These are phyloP conservation scores for Saccharomycopsis microspora DNA, from an alignment of 805 yeast genomes.

Conservation along the genomic window DNA sequence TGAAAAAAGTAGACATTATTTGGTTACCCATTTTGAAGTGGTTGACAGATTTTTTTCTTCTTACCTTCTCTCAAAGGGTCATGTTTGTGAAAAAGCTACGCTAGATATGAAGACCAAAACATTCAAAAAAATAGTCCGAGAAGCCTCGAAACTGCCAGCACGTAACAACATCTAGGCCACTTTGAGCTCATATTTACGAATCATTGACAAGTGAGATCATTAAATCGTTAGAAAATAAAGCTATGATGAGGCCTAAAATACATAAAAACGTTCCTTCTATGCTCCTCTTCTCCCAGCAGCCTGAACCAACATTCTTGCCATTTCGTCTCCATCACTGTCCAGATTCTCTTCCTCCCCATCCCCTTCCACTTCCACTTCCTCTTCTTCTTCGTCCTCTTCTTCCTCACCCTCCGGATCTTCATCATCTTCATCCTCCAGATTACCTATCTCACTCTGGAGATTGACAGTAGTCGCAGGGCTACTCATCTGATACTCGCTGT, in stretches of 20 bases:
- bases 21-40: neutral
- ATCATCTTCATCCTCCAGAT: slow-evolving; percentile 16
- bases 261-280: neutral
- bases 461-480: neutral
- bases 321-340: slow-evolving; percentile 6
- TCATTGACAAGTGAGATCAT: too few species aligned
- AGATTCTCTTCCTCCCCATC: slow-evolving; percentile 1
- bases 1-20: neutral
- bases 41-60: neutral
- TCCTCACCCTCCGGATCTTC: slow-evolving; percentile 1
- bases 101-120: neutral
- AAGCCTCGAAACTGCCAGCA: neutral
- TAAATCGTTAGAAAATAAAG: too few species aligned
- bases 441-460: slow-evolving; percentile 15
- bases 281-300: neutral
- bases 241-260: too few species aligned
- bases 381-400: neutral
- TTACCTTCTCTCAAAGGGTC: neutral
- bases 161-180: neutral
- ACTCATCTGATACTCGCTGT: neutral
- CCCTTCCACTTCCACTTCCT: neutral
- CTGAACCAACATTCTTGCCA: neutral
- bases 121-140: neutral
- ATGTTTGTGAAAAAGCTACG: neutral
- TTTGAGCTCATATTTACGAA: neutral